phyloP scores from a whole-genome alignment of 2,329 filamentous ascomycete genomes.

The Drechslerella dactyloides region DNA sequence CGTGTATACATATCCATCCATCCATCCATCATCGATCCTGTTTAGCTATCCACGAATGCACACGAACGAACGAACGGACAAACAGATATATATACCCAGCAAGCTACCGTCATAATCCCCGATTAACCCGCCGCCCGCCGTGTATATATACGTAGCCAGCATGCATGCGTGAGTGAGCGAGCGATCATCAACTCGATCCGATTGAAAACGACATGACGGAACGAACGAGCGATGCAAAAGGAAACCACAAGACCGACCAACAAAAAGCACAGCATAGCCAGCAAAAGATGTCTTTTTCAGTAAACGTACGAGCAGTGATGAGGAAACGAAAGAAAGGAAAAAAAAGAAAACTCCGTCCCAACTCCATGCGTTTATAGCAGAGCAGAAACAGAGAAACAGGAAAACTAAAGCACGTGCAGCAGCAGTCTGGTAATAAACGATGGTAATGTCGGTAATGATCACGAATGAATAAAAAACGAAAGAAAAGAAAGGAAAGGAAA shows the following conservation, averaged over 20 bases:
- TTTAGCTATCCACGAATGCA: neutral
- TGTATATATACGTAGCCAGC: too few species aligned
- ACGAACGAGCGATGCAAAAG: conserved; percentile 5
- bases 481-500: neutral
- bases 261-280: conserved; percentile 12
- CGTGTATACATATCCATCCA: too few species aligned
- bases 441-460: neutral
- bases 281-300: conserved; percentile 9
- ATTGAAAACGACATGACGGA: too few species aligned
- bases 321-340: neutral
- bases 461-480: neutral
- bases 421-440: conserved; percentile 24
- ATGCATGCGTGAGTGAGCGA: neutral
- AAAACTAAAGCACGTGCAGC: conserved; percentile 22
- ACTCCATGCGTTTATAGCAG: conserved; percentile 13
- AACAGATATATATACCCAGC: too few species aligned
- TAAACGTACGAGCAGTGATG: neutral
- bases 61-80: too few species aligned
- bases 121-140: too few species aligned
- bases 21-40: neutral
- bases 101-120: too few species aligned
- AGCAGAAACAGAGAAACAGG: conserved; percentile 27
- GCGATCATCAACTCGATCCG: too few species aligned
- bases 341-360: conserved; percentile 47
- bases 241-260: neutral